A percentile compares a stretch with the other conserved stretches of the same genome.
Conservation (phyloP, 805 yeast species). For the Pichia insulana region DNA sequence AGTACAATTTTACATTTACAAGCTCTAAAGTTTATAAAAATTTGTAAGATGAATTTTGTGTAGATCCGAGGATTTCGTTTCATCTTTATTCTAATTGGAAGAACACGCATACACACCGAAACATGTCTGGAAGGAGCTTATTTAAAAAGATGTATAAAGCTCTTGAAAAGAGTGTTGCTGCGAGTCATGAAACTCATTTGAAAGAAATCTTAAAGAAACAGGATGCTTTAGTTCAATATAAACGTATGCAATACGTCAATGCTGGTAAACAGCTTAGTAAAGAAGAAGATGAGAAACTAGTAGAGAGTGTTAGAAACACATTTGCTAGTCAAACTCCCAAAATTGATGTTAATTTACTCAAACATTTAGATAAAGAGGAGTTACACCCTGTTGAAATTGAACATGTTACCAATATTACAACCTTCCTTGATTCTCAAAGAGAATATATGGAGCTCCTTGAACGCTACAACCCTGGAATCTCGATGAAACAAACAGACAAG, state of each 20-base stretch:
- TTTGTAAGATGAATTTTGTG: no score
- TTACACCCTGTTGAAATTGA: constrained; percentile 19
- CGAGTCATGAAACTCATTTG: constrained; percentile 30
- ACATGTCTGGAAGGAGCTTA: constrained; percentile 19
- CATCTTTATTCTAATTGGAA: no score
- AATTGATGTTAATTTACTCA: constrained; percentile 20
- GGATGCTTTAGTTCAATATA: constrained; percentile 39
- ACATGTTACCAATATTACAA: constrained; percentile 50
- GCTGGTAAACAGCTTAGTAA: constrained; percentile 28
- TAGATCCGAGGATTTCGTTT: no score
- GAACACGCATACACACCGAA: neutral
- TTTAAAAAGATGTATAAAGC: constrained; percentile 31
- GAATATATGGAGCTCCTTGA: constrained; percentile 70
- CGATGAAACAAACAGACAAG: constrained; percentile 68
- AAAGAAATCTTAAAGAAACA: constrained; percentile 35
- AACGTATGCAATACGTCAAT: constrained; percentile 36
- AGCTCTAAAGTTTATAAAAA: no score
- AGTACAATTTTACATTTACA: no score
- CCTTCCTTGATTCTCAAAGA: constrained; percentile 64
- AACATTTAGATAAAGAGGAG: constrained; percentile 21
- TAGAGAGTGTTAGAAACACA: constrained; percentile 27
- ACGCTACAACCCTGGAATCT: constrained; percentile 79
- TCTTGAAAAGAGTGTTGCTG: constrained; percentile 30
- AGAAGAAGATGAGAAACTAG: constrained; percentile 28
- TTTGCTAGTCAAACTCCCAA: constrained; percentile 22